Evolutionary conservation across 1,284 basidiomycete species (phyloP).

Genomic region (Porphyrellus sp.): DNA sequence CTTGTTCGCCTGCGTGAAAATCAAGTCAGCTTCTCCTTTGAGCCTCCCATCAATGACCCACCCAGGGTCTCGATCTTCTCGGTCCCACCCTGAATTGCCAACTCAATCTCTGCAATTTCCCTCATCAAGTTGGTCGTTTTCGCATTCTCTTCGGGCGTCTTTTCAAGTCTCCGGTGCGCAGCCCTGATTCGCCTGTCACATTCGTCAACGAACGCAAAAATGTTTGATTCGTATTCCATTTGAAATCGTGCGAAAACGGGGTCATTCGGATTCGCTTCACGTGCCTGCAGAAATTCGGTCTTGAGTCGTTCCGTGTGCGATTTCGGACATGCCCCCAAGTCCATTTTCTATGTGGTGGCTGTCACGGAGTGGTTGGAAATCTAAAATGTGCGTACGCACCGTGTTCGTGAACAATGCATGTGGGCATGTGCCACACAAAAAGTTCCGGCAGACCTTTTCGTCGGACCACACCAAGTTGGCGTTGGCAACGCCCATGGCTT

Average conservation of each 20-base stretch:
- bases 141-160: constrained; percentile 99
- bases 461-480: constrained; percentile 94
- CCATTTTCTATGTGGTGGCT: constrained; percentile 86
- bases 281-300: constrained; percentile 83
- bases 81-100: constrained; percentile 97
- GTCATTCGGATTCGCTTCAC: constrained; percentile 71
- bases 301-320: constrained; percentile 94
- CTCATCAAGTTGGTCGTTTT: constrained; percentile 99
- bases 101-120: constrained; percentile 98
- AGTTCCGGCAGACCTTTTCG: constrained; percentile 99
- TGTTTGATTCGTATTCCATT: constrained; percentile 93
- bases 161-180: constrained; percentile 93
- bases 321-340: constrained; percentile 95
- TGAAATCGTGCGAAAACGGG: constrained; percentile 82
- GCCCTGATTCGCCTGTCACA: constrained; percentile 95
- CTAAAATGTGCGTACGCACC: constrained; percentile 49
- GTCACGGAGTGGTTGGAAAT: constrained; percentile 7
- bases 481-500: constrained; percentile 93
- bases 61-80: constrained; percentile 96
- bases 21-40: constrained; percentile 11
- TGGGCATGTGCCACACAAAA: constrained; percentile 95
- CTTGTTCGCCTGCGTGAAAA: constrained; percentile 74
- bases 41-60: constrained; percentile 36
- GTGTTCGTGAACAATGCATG: constrained; percentile 99
- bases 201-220: constrained; percentile 95